Conservation (phyloP, 2,329 filamentous ascomycete genomes). For the Nigrospora sphaerica region DNA sequence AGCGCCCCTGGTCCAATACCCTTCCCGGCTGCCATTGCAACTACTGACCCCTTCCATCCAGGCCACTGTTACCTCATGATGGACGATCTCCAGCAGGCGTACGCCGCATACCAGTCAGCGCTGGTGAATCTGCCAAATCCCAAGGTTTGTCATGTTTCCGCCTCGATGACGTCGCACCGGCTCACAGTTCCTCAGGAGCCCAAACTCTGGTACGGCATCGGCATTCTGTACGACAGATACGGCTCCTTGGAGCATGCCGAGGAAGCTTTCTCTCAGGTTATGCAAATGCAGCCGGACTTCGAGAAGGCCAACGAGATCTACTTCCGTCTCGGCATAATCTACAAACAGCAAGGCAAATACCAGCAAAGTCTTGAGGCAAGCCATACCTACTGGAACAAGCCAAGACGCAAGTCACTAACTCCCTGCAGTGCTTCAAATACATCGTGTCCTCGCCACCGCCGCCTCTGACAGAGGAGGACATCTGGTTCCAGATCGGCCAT, state of each 20-base stretch:
- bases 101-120: constrained; percentile 92
- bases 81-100: constrained; percentile 94
- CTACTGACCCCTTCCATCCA: constrained; percentile 27
- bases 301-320: constrained; percentile 99
- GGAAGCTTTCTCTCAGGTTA: constrained; percentile 96
- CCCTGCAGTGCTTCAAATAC: constrained; percentile 84
- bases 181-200: constrained; percentile 58
- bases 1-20: constrained; percentile 15
- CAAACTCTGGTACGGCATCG: constrained; percentile 97
- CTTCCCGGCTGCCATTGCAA: neutral
- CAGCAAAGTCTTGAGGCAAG: constrained; percentile 81
- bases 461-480: constrained; percentile 92
- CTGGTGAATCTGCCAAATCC: constrained; percentile 88
- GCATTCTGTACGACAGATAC: constrained; percentile 93
- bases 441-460: constrained; percentile 90
- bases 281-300: constrained; percentile 96
- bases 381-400: constrained; percentile 6
- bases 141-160: constrained; percentile 53
- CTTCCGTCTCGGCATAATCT: constrained; percentile 97
- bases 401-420: constrained; percentile 18
- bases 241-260: constrained; percentile 95
- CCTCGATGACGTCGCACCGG: constrained; percentile 1
- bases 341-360: constrained; percentile 97
- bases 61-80: constrained; percentile 99
- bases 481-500: constrained; percentile 99